Percentiles rank a stretch among this genome's conserved stretches.
phyloP scores from a whole-genome alignment of 2,329 filamentous ascomycete species.

The Lachnellula willkommii region DNA sequence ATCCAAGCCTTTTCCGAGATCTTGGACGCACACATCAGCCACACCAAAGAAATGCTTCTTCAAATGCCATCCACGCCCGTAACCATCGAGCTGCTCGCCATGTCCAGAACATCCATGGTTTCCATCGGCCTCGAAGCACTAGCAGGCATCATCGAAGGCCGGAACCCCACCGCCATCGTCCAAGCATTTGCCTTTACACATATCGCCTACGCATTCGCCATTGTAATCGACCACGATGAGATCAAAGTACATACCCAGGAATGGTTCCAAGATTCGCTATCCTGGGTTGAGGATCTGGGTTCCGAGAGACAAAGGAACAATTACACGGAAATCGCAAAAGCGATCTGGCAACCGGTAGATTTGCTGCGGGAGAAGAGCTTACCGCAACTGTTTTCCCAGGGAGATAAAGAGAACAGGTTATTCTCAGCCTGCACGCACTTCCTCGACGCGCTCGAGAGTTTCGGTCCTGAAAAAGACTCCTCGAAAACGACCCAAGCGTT shows the following conservation, averaged over 20 bases:
- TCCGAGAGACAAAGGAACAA: constrained; percentile 15
- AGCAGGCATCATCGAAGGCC: constrained; percentile 21
- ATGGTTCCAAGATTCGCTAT: constrained; percentile 23
- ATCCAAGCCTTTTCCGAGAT: constrained; percentile 22
- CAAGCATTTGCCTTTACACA: constrained; percentile 26
- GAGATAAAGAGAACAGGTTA: constrained; percentile 8
- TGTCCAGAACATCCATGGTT: constrained; percentile 22
- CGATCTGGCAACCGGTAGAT: constrained; percentile 23
- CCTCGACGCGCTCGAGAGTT: constrained; percentile 20
- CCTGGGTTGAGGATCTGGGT: constrained; percentile 15
- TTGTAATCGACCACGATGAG: constrained; percentile 19
- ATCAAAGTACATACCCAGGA: constrained; percentile 16
- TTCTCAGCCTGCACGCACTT: constrained; percentile 18
- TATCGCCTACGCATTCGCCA: constrained; percentile 23
- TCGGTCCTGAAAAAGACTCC: constrained; percentile 2
- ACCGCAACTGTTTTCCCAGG: not conserved
- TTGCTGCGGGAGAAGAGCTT: not conserved
- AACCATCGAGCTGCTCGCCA: constrained; percentile 18
- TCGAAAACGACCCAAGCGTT: not conserved
- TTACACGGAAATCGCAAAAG: constrained; percentile 19
- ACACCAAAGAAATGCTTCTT: constrained; percentile 19
- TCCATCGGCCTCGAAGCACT: constrained; percentile 25
- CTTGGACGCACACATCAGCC: constrained; percentile 21
- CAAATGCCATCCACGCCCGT: constrained; percentile 15
- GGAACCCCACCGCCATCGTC: constrained; percentile 22